Evolutionary conservation across 306 rosid species (phyloP).

Genomic region (Mimosa bimucronata): DNA sequence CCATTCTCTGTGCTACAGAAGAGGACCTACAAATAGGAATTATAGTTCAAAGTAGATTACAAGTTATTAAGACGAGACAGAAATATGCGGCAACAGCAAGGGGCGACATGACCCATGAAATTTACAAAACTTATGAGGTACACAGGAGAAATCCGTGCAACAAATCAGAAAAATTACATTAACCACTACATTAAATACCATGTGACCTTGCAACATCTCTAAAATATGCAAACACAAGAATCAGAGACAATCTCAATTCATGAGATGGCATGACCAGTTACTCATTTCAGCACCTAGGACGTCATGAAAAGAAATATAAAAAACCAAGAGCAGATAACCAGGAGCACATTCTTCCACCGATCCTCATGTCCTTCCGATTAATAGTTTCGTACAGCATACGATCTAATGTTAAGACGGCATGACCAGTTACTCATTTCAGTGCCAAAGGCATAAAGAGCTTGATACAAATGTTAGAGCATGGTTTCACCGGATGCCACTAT

Average conservation of each 20-base stretch:
- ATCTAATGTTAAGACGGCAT: neutral
- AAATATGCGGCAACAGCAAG: neutral
- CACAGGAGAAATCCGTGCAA: neutral
- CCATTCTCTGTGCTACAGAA: conserved; percentile 81
- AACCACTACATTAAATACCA: neutral
- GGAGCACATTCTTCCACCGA: no score
- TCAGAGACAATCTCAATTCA: neutral
- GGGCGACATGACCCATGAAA: neutral
- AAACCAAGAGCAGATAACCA: no score
- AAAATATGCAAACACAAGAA: neutral
- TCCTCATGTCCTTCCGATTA: no score
- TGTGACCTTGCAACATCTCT: neutral
- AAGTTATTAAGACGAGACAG: neutral
- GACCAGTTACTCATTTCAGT: conserved; percentile 14
- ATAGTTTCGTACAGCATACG: no score
- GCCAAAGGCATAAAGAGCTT: neutral
- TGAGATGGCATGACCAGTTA: no score
- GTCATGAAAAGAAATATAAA: no score
- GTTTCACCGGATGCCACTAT: neutral
- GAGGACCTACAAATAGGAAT: conserved; percentile 61
- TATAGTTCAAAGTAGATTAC: conserved; percentile 4
- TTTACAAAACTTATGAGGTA: neutral
- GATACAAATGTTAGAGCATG: neutral
- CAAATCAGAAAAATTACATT: conserved; percentile 10
- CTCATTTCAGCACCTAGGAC: no score